These are phyloP conservation scores for Spergularia bocconei DNA, from an alignment of 148 eudicot species.

Conservation along the genomic window DNA sequence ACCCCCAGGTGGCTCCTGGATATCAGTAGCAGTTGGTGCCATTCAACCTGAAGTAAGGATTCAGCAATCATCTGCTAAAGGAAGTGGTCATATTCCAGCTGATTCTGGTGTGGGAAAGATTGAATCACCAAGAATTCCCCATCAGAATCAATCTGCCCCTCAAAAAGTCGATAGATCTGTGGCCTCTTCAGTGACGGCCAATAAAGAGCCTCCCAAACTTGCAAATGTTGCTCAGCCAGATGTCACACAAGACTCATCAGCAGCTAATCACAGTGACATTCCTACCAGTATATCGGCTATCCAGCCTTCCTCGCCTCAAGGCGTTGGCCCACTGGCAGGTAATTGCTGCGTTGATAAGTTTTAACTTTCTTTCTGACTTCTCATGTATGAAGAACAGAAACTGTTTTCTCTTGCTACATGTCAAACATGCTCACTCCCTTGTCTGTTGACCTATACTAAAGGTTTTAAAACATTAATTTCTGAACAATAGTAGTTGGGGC, in stretches of 20 bases:
- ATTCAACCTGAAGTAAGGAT: slow-evolving; percentile 30
- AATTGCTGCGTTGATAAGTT: neutral
- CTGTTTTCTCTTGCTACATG: slow-evolving; percentile 3
- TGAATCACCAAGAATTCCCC: slow-evolving; percentile 9
- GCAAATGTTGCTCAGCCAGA: slow-evolving; percentile 12
- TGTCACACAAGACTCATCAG: slow-evolving; percentile 2
- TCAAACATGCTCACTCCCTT: neutral
- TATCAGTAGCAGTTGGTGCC: slow-evolving; percentile 30
- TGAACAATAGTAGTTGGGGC: neutral
- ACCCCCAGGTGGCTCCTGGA: slow-evolving; percentile 23
- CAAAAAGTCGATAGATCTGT: slow-evolving; percentile 17
- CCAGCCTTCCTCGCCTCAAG: slow-evolving; percentile 23
- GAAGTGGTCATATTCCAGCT: slow-evolving; percentile 21
- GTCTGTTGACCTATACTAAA: neutral
- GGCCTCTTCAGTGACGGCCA: slow-evolving; percentile 15
- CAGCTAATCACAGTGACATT: slow-evolving; percentile 23
- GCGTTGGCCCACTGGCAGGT: slow-evolving; percentile 30
- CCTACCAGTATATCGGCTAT: slow-evolving; percentile 18
- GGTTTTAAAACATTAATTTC: neutral
- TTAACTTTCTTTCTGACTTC: neutral
- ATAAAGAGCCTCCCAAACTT: slow-evolving; percentile 10
- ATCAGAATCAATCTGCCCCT: slow-evolving; percentile 20
- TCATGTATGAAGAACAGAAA: slow-evolving; percentile 1
- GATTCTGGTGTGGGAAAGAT: slow-evolving; percentile 22
- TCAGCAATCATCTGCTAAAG: slow-evolving; percentile 23